Conservation (phyloP, 2,329 filamentous ascomycete species). For the Paraphoma sp. region DNA sequence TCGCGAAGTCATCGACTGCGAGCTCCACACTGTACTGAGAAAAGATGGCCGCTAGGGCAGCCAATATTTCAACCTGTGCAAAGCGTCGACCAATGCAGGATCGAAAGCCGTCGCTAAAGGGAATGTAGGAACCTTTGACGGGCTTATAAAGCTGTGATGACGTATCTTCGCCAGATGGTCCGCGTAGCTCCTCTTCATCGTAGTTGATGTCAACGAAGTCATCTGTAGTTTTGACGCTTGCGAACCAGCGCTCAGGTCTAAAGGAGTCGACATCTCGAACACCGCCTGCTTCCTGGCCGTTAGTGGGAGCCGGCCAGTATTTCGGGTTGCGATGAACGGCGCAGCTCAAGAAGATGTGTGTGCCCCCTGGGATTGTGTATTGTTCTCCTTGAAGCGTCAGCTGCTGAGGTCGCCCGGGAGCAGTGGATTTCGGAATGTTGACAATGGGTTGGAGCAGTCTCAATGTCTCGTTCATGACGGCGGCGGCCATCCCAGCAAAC, state of each 20-base stretch:
- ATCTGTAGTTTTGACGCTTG: conserved; percentile 31
- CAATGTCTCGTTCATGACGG: conserved; percentile 79
- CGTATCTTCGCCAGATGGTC: conserved; percentile 67
- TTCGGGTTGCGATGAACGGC: conserved; percentile 72
- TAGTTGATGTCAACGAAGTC: conserved; percentile 47
- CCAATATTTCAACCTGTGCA: conserved; percentile 64
- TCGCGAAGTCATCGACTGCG: conserved; percentile 61
- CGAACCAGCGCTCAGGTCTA: conserved; percentile 75
- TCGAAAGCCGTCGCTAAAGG: conserved; percentile 63
- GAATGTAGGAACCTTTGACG: conserved; percentile 59
- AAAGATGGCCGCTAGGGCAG: conserved; percentile 60
- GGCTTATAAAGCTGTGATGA: conserved; percentile 63
- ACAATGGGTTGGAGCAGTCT: conserved; percentile 74
- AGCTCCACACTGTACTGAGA: conserved; percentile 71
- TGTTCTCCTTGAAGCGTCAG: conserved; percentile 66
- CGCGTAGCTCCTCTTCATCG: conserved; percentile 63
- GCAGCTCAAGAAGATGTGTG: conserved; percentile 61
- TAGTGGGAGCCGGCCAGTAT: conserved; percentile 67
- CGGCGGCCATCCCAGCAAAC: conserved; percentile 73
- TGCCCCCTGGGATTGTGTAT: conserved; percentile 64
- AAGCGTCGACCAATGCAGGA: conserved; percentile 63
- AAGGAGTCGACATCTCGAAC: conserved; percentile 68
- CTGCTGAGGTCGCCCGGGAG: conserved; percentile 56
- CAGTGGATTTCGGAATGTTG: conserved; percentile 71
- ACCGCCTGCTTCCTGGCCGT: conserved; percentile 31